Conservation (phyloP, 2,329 filamentous ascomycete genomes). For the Curvularia sp. region DNA sequence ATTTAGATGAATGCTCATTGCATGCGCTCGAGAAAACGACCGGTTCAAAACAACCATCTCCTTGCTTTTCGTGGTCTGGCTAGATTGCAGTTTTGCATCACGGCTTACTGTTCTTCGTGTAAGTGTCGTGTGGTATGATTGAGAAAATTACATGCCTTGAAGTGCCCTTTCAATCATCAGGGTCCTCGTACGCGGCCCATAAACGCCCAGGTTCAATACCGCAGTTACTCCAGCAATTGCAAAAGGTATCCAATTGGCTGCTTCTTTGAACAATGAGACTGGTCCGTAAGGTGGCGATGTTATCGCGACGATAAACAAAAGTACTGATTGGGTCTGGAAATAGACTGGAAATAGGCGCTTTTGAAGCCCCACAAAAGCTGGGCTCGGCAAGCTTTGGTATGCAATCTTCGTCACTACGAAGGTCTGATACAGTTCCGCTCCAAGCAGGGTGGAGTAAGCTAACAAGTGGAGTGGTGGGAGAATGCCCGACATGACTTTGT, state of each 20-base stretch:
- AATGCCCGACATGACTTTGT: background rate
- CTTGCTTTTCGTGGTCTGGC: conserved; percentile 10
- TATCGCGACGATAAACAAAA: conserved; percentile 45
- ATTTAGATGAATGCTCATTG: conserved; percentile 56
- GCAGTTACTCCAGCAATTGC: conserved; percentile 42
- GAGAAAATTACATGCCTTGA: conserved; percentile 28
- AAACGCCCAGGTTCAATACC: conserved; percentile 48
- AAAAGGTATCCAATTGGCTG: conserved; percentile 38
- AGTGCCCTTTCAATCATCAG: conserved; percentile 48
- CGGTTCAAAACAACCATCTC: conserved; percentile 41
- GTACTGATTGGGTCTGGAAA: conserved; percentile 48
- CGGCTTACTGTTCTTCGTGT: conserved; percentile 24
- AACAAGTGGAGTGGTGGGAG: conserved; percentile 49
- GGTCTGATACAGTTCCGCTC: conserved; percentile 52
- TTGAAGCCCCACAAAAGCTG: conserved; percentile 51
- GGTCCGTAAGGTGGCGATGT: conserved; percentile 48
- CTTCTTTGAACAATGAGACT: conserved; percentile 33
- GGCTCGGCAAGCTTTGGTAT: conserved; percentile 45
- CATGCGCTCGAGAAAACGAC: conserved; percentile 49
- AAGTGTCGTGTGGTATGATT: background rate
- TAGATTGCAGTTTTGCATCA: conserved; percentile 16
- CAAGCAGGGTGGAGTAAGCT: conserved; percentile 52
- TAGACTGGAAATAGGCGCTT: conserved; percentile 53
- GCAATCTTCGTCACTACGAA: conserved; percentile 54
- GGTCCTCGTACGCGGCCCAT: conserved; percentile 45